Conservation (phyloP, 495 filamentous ascomycete genomes). For the Penicillium riverlandense region DNA sequence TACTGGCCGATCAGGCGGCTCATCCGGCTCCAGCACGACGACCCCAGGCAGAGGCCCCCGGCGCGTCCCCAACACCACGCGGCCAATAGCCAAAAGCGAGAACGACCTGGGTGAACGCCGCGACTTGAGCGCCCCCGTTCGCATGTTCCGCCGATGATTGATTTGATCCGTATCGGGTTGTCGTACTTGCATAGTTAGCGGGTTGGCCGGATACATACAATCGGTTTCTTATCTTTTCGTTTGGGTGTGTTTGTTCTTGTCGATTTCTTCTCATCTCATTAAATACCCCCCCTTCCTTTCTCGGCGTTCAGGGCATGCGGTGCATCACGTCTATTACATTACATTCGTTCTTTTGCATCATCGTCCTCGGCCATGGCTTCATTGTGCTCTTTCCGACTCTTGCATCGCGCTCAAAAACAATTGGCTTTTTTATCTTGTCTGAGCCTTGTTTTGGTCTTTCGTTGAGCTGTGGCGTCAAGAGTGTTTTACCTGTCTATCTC, state of each 20-base stretch:
- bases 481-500: neutral
- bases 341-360: slow-evolving; percentile 10
- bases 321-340: slow-evolving; percentile 7
- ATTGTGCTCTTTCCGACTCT: neutral
- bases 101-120: slow-evolving; percentile 25
- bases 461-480: slow-evolving; percentile 8
- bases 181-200: no score
- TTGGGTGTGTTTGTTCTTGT: slow-evolving; percentile 8
- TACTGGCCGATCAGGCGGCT: slow-evolving; percentile 17
- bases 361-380: neutral
- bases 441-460: neutral
- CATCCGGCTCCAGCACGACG: slow-evolving; percentile 17
- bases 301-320: no score
- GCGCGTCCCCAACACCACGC: slow-evolving; percentile 30
- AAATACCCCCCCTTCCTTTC: slow-evolving; percentile 9
- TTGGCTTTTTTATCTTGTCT: neutral
- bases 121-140: slow-evolving; percentile 35
- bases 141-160: slow-evolving; percentile 28
- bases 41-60: slow-evolving; percentile 18
- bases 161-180: neutral
- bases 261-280: slow-evolving; percentile 14
- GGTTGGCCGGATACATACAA: no score
- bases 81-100: slow-evolving; percentile 18
- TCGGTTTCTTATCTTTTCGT: slow-evolving; percentile 4
- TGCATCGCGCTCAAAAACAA: slow-evolving; percentile 7